phyloP scores from a whole-genome alignment of 2,329 filamentous ascomycete species.

The Fusarium sp. region DNA sequence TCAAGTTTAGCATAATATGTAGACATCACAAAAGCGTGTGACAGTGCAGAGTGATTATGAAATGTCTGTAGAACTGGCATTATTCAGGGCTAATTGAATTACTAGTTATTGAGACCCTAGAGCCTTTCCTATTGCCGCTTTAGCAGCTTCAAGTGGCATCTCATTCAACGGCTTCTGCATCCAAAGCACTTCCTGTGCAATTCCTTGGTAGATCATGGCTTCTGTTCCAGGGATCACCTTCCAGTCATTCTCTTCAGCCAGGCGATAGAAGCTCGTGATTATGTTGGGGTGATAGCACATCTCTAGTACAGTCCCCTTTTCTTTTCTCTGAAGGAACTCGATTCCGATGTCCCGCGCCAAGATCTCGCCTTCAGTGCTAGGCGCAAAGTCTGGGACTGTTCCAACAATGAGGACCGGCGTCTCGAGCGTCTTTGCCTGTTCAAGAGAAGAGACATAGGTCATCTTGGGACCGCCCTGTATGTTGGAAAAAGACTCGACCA shows the following conservation, averaged over 20 bases:
- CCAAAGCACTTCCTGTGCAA: conserved; percentile 1
- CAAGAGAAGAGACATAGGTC: not conserved
- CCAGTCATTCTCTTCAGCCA: not conserved
- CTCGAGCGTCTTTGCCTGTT: not conserved
- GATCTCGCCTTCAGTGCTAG: not conserved
- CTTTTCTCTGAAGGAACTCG: not conserved
- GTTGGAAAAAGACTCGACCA: not conserved
- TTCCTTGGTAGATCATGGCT: not conserved
- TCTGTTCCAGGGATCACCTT: not conserved
- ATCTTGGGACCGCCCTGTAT: not conserved
- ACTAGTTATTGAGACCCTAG: not conserved
- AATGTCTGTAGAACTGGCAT: not conserved
- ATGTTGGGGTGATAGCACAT: conserved; percentile 5
- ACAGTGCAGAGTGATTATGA: not conserved
- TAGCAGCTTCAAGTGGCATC: conserved; percentile 5
- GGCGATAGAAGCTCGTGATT: not conserved
- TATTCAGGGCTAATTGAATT: too few species aligned
- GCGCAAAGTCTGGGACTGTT: not conserved
- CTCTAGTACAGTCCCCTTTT: not conserved
- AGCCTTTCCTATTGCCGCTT: not conserved
- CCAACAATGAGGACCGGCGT: not conserved
- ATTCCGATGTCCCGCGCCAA: not conserved
- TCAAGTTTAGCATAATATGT: not conserved
- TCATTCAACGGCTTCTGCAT: not conserved
- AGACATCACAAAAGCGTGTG: not conserved